These are phyloP conservation scores for Quercus variabilis DNA, from an alignment of 306 rosid genomes.

Conservation along the genomic window DNA sequence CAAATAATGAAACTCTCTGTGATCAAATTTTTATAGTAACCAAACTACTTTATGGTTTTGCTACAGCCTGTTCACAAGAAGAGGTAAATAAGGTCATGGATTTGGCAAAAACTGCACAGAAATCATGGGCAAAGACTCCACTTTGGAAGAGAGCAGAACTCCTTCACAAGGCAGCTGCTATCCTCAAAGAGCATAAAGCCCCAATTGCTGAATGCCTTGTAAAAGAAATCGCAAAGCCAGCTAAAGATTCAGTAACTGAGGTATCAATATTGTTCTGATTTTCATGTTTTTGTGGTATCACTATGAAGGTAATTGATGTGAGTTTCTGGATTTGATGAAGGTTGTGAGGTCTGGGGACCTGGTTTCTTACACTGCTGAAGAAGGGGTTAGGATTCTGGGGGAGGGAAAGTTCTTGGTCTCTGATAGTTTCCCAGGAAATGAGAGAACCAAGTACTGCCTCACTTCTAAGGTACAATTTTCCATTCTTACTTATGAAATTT, in stretches of 20 bases:
- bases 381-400: constrained; percentile 90
- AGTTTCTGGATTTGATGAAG: constrained; percentile 36
- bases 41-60: constrained; percentile 1
- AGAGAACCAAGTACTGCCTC: constrained; percentile 92
- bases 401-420: constrained; percentile 97
- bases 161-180: constrained; percentile 94
- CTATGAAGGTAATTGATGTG: constrained; percentile 5
- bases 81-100: constrained; percentile 94
- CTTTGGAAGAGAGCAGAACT: constrained; percentile 96
- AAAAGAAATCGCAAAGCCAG: constrained; percentile 94
- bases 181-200: constrained; percentile 84
- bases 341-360: constrained; percentile 99
- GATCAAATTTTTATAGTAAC: not conserved
- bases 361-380: constrained; percentile 91
- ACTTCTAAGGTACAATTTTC: constrained; percentile 76
- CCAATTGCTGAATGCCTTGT: constrained; percentile 85
- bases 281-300: not conserved
- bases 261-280: constrained; percentile 24
- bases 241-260: constrained; percentile 96
- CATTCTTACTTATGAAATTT: not conserved
- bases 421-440: constrained; percentile 98
- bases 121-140: constrained; percentile 97
- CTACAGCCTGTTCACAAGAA: constrained; percentile 84
- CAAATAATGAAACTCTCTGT: not conserved
- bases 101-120: constrained; percentile 76